Base-by-base conservation (phyloP, 2,329 filamentous ascomycete genomes). In the Cladorrhinum sp. region DNA sequence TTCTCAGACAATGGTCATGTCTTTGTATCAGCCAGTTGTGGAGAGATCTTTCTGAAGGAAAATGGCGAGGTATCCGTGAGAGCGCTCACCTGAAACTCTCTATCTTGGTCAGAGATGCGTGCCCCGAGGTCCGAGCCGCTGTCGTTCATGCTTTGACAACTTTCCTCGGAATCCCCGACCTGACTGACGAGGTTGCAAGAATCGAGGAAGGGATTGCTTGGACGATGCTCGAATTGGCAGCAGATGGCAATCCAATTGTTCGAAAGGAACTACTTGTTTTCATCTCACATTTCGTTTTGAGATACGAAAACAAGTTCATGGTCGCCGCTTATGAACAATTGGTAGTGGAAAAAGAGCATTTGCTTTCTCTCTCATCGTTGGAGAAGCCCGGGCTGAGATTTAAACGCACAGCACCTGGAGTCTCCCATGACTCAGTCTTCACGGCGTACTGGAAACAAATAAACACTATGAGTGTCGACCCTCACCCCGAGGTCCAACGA, bases 21-120 rank as follows among this genome's bases (percentile, higher is more conserved):
- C 81, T 99, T 8, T 98, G 94, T 75, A 86, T 99, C 64, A 96
- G 94, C 73, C 94, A 97, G 78, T 81, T 99, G 21, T 98, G 94
- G 93, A 84, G 89, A 66, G 90, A 96, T 69, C 89, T 93, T 57
- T 87, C 92, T 1, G 92, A 97, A 71, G 94, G 93, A 0, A 98
- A 98, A 73, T 98, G 94, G 91, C 86, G 90, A 67, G 95, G 92
- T n/a, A 96, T 98, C 63, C 83, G 91, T 52, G 92, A 92, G 71
- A 88, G 89, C 66, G 95, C 93, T 1, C 92, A 93, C 59, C 82
- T 88, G 55, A 89, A 92, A 70, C 81, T 99, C 2, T 90, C 91
- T 54, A 86, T 87, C 62, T 82, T 97, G 36, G 88, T 89, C 58
- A 88, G 91, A 60, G 95, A 99, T 70, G 87, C 88, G 3, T 92